Evolutionary conservation across 495 filamentous ascomycete species (phyloP).

Genomic region (Lindgomyces ingoldianus): DNA sequence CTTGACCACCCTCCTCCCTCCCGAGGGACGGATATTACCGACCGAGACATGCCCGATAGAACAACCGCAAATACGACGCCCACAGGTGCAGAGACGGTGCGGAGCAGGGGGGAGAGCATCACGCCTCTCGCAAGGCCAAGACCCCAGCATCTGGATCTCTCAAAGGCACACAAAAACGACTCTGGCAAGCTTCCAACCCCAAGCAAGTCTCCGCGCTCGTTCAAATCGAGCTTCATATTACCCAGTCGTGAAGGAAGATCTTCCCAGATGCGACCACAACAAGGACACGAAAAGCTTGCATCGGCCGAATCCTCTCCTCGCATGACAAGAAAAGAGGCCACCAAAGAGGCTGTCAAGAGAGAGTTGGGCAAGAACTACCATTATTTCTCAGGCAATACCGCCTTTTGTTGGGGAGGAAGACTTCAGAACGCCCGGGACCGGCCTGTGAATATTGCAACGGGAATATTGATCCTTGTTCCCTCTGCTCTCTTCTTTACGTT

Average conservation of each 20-base stretch:
- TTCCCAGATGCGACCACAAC: conserved; percentile 48
- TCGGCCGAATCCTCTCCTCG: conserved; percentile 74
- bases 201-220: conserved; percentile 70
- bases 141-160: conserved; percentile 36
- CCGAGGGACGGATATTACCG: conserved; percentile 77
- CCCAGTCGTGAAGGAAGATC: conserved; percentile 50
- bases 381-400: conserved; percentile 88
- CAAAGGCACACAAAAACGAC: conserved; percentile 48
- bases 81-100: conserved; percentile 62
- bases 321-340: conserved; percentile 45
- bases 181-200: conserved; percentile 54
- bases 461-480: conserved; percentile 73
- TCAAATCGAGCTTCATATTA: conserved; percentile 66
- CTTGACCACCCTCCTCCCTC: conserved; percentile 66
- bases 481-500: conserved; percentile 78
- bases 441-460: conserved; percentile 91
- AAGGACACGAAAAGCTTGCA: conserved; percentile 72
- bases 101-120: conserved; percentile 73
- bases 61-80: conserved; percentile 75
- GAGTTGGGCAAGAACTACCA: conserved; percentile 75
- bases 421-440: conserved; percentile 84
- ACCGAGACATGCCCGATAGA: conserved; percentile 61
- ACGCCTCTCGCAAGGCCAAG: conserved; percentile 63
- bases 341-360: conserved; percentile 46
- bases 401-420: conserved; percentile 83